Percentiles rank a stretch among this genome's conserved stretches.
These are phyloP conservation scores for Metschnikowia rubicola DNA, from an alignment of 805 yeast species.

Conservation along the genomic window DNA sequence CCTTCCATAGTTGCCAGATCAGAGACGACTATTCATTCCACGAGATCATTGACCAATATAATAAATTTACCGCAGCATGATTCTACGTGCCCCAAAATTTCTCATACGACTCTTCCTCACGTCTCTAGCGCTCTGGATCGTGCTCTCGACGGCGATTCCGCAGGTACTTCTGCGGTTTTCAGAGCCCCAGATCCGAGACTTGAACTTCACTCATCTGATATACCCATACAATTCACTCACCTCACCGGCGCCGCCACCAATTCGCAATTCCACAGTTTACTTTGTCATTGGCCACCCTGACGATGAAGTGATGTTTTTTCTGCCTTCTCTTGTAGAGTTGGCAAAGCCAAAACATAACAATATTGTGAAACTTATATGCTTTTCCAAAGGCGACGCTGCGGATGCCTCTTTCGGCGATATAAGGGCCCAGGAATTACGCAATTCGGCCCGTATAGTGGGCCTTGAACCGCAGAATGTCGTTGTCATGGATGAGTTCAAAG, in stretches of 20 bases:
- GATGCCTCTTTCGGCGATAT: conserved; percentile 67
- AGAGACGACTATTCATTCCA: too few relatives aligned
- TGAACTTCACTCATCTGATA: conserved; percentile 19
- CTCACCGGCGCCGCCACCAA: conserved; percentile 30
- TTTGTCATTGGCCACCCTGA: conserved; percentile 92
- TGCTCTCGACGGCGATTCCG: conserved; percentile 39
- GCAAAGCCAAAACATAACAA: conserved; percentile 47
- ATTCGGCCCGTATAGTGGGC: conserved; percentile 55
- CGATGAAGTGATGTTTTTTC: conserved; percentile 96
- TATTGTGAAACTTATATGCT: conserved; percentile 57
- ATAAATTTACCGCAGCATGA: conserved; percentile 2
- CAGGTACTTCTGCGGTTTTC: conserved; percentile 31
- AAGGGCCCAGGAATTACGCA: conserved; percentile 57
- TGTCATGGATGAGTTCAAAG: conserved; percentile 48
- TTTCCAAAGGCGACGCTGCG: conserved; percentile 65
- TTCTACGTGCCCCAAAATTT: conserved; percentile 9
- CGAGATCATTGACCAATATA: too few relatives aligned
- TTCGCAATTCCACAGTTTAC: conserved; percentile 37
- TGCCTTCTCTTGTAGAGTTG: conserved; percentile 65
- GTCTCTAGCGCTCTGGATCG: conserved; percentile 36
- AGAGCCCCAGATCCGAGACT: conserved; percentile 26
- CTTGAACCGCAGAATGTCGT: conserved; percentile 39
- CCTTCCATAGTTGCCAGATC: too few relatives aligned
- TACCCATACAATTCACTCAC: conserved; percentile 39
- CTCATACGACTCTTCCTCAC: conserved; percentile 15